Percentiles rank a stretch among this genome's conserved stretches.
These are phyloP conservation scores for Arachnopeziza araneosa DNA, from an alignment of 2,329 filamentous ascomycete genomes.

Conservation along the genomic window DNA sequence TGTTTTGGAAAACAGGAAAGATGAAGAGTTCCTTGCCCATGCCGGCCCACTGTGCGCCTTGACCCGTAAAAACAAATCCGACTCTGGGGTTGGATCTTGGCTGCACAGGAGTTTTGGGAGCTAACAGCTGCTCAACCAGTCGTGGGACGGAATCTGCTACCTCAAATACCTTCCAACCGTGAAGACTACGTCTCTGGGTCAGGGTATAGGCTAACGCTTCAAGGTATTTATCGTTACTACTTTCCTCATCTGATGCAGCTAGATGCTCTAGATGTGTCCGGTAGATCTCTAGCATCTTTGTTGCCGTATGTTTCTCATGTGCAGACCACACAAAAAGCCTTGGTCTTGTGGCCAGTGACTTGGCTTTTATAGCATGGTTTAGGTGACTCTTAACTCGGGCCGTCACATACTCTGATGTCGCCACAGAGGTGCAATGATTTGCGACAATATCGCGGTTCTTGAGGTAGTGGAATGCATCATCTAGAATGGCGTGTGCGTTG, in stretches of 20 bases:
- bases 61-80: conserved; percentile 19
- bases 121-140: not conserved
- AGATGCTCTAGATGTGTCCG: too few species aligned
- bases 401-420: too few species aligned
- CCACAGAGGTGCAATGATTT: too few species aligned
- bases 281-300: too few species aligned
- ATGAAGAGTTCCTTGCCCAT: conserved; percentile 21
- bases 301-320: too few species aligned
- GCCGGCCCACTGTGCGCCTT: conserved; percentile 22
- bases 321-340: too few species aligned
- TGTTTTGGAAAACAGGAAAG: conserved; percentile 25
- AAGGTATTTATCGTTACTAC: too few species aligned
- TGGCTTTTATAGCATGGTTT: too few species aligned
- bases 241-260: too few species aligned
- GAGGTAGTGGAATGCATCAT: conserved; percentile 18
- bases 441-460: too few species aligned
- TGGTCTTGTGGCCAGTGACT: too few species aligned
- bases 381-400: too few species aligned
- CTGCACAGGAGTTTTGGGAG: not conserved
- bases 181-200: conserved; percentile 20
- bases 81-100: conserved; percentile 3
- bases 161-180: conserved; percentile 18
- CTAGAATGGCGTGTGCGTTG: conserved; percentile 22
- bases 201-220: conserved; percentile 21
- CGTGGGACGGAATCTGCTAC: conserved; percentile 5